Evolutionary conservation across 768 basidiomycete species (phyloP).

Genomic region (Hericium rajendrae): DNA sequence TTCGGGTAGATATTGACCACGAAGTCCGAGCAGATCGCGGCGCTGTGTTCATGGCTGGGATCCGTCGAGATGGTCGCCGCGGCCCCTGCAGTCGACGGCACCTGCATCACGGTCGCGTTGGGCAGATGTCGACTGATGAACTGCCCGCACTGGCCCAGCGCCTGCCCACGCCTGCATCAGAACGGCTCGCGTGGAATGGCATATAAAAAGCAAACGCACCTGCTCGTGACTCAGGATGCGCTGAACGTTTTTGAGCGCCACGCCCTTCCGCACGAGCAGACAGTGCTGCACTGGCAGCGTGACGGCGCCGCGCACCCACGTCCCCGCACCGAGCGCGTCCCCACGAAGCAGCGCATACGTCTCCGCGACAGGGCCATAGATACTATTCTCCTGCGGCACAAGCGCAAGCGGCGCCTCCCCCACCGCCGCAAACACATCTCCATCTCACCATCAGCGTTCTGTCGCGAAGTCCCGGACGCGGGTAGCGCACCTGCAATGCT

Average conservation of each 20-base stretch:
- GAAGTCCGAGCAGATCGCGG: constrained; percentile 67
- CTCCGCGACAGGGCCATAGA: constrained; percentile 64
- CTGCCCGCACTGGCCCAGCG: constrained; percentile 66
- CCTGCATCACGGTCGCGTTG: constrained; percentile 39
- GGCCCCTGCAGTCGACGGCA: constrained; percentile 66
- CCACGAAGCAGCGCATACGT: constrained; percentile 57
- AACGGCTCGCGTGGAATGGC: too few species aligned
- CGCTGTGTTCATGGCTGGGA: constrained; percentile 36
- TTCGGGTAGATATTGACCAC: constrained; percentile 51
- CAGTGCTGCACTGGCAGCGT: constrained; percentile 58
- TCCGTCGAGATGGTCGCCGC: constrained; percentile 39
- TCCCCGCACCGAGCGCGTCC: constrained; percentile 26
- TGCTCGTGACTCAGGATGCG: constrained; percentile 73
- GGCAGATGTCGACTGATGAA: constrained; percentile 52
- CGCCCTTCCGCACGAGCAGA: constrained; percentile 53
- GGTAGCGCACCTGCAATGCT: constrained; percentile 14
- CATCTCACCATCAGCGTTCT: too few species aligned
- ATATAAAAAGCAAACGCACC: constrained; percentile 27
- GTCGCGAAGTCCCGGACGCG: too few species aligned
- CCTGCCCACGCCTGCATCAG: constrained; percentile 29
- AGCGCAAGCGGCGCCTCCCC: constrained; percentile 43
- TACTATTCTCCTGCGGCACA: constrained; percentile 77
- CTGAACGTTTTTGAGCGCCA: constrained; percentile 42
- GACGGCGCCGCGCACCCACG: constrained; percentile 52
- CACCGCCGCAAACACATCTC: constrained; percentile 54